phyloP scores from a whole-genome alignment of 2,329 filamentous ascomycete genomes.

The Aspergillus arachidicola region DNA sequence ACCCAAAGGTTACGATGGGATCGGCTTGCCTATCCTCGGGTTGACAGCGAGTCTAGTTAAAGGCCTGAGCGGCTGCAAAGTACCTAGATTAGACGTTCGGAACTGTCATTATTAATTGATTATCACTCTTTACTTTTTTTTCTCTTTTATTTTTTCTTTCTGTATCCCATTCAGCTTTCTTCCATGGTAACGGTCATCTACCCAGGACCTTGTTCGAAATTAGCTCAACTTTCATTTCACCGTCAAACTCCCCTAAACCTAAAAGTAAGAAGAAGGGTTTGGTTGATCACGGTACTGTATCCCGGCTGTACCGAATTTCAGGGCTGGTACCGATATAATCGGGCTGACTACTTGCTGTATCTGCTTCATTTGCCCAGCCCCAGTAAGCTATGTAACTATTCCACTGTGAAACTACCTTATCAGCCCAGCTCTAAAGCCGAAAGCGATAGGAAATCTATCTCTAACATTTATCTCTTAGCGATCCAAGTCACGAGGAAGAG shows the following conservation, averaged over 20 bases:
- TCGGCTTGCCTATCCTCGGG: background rate
- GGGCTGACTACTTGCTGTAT: background rate
- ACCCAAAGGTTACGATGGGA: background rate
- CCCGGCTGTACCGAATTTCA: background rate
- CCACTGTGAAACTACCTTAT: background rate
- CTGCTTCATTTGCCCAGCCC: background rate
- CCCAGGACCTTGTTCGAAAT: background rate
- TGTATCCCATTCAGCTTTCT: background rate
- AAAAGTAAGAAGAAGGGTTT: background rate
- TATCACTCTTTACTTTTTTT: background rate
- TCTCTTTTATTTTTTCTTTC: background rate
- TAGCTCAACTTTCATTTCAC: background rate
- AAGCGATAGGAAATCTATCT: background rate
- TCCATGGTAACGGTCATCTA: background rate
- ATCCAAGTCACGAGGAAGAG: background rate
- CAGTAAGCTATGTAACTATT: background rate
- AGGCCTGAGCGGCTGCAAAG: slow-evolving; percentile 2
- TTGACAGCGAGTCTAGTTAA: slow-evolving; percentile 1
- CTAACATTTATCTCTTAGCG: background rate
- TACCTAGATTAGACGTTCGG: background rate
- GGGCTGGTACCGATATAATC: background rate
- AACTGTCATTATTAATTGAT: background rate
- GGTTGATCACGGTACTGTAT: background rate
- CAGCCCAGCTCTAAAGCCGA: background rate
- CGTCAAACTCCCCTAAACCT: background rate